Evolutionary conservation across 1,139 yeast genomes (phyloP).

Genomic region (Yamadazyma pseudoaaseri): DNA sequence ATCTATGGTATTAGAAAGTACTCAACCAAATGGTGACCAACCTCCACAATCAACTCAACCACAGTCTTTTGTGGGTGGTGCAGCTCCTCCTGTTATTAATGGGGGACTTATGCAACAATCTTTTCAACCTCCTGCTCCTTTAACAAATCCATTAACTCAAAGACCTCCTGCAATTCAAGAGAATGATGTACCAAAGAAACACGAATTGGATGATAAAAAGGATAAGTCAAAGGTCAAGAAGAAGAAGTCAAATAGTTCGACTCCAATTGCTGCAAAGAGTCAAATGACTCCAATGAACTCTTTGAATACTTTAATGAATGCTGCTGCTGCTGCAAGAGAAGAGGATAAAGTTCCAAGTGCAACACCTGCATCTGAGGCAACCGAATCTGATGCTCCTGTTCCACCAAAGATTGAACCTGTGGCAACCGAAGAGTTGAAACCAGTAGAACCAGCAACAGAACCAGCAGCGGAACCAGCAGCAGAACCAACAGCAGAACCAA

Average conservation of each 20-base stretch:
- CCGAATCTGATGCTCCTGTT: conserved; percentile 1
- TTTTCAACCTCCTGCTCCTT: conserved; percentile 11
- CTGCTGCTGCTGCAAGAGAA: conserved; percentile 21
- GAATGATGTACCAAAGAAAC: conserved; percentile 18
- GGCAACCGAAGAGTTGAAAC: conserved; percentile 6
- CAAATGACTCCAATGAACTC: conserved; percentile 15
- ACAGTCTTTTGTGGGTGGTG: conserved; percentile 4
- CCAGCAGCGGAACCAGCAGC: conserved; percentile 7
- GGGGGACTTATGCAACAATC: conserved; percentile 11
- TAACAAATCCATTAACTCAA: conserved; percentile 4
- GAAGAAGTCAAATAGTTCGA: conserved; percentile 19
- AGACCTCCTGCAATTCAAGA: background rate
- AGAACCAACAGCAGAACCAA: conserved; percentile 6
- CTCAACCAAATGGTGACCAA: conserved; percentile 25
- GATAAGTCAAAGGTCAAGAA: conserved; percentile 18
- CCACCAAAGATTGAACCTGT: conserved; percentile 7
- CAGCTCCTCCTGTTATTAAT: background rate
- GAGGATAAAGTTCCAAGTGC: conserved; percentile 7
- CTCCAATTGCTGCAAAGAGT: conserved; percentile 15
- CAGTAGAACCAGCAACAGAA: conserved; percentile 7
- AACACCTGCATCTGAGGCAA: conserved; percentile 1
- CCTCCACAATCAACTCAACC: conserved; percentile 12
- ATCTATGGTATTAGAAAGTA: conserved; percentile 56
- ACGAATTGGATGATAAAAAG: conserved; percentile 39
- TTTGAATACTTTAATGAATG: conserved; percentile 31